A percentile compares a stretch with the other conserved stretches of the same genome.
phyloP scores from a whole-genome alignment of 2,329 filamentous ascomycete genomes.

The Nigrospora sphaerica region DNA sequence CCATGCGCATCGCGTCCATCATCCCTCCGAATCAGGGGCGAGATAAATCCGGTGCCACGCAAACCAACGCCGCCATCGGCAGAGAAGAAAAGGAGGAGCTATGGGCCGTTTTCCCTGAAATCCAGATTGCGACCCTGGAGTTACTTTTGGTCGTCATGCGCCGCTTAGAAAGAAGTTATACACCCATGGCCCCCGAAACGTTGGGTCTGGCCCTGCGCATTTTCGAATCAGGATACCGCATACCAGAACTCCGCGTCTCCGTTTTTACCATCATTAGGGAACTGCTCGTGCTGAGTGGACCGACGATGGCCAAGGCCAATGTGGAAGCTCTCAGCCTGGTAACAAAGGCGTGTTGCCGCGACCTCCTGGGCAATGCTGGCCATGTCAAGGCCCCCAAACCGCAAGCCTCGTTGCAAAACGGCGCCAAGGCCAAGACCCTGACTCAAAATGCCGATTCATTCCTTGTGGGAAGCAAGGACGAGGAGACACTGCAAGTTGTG shows the following conservation, averaged over 20 bases:
- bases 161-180: conserved; percentile 49
- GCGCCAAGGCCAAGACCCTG: conserved; percentile 31
- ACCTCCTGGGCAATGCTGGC: conserved; percentile 54
- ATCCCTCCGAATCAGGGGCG: conserved; percentile 40
- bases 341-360: conserved; percentile 64
- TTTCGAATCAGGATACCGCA: conserved; percentile 51
- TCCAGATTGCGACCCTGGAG: conserved; percentile 66
- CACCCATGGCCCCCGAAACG: conserved; percentile 55
- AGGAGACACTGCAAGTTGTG: conserved; percentile 20
- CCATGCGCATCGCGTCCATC: conserved; percentile 64
- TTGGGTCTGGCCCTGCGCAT: conserved; percentile 68
- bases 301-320: conserved; percentile 57
- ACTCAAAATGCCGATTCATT: conserved; percentile 67
- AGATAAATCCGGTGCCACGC: conserved; percentile 41
- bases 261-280: conserved; percentile 53
- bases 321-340: conserved; percentile 56
- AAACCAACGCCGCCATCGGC: conserved; percentile 64
- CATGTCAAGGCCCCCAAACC: conserved; percentile 35
- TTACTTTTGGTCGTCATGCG: conserved; percentile 51
- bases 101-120: conserved; percentile 63
- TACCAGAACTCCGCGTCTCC: conserved; percentile 47
- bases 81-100: conserved; percentile 78
- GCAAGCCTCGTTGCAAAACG: conserved; percentile 24
- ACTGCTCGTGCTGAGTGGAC: conserved; percentile 56
- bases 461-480: conserved; percentile 37